These are phyloP conservation scores for Rhodotorula sp. DNA, from an alignment of 1,284 basidiomycete species.

Conservation along the genomic window DNA sequence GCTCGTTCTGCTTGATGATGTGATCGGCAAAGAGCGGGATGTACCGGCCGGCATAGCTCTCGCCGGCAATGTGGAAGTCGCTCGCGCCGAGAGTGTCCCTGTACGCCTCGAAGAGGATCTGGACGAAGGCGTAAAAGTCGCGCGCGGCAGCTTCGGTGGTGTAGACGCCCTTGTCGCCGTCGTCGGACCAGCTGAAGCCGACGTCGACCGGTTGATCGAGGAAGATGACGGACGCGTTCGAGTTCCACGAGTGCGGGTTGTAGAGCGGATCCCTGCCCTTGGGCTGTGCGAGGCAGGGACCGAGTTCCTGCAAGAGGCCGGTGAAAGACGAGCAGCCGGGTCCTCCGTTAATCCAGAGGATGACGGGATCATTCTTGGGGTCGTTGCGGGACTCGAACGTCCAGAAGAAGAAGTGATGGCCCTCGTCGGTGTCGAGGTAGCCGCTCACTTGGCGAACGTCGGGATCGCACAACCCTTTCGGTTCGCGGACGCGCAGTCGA, in stretches of 20 bases:
- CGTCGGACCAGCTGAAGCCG: constrained; percentile 50
- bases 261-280: constrained; percentile 23
- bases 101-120: constrained; percentile 50
- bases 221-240: constrained; percentile 45
- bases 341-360: constrained; percentile 46
- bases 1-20: constrained; percentile 41
- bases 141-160: constrained; percentile 47
- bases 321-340: constrained; percentile 52
- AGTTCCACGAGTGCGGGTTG: constrained; percentile 49
- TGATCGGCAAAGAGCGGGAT: constrained; percentile 44
- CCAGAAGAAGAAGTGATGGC: constrained; percentile 48
- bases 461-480: constrained; percentile 47
- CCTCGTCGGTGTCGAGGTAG: constrained; percentile 30
- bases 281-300: constrained; percentile 45
- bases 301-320: constrained; percentile 56
- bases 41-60: constrained; percentile 42
- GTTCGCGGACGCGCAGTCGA: constrained; percentile 28
- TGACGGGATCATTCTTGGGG: constrained; percentile 49
- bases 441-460: constrained; percentile 43
- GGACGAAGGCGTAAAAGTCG: constrained; percentile 48
- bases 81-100: constrained; percentile 41
- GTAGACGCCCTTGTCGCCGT: constrained; percentile 45
- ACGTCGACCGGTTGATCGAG: constrained; percentile 48
- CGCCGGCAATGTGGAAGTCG: constrained; percentile 39
- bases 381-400: constrained; percentile 49